Evolutionary conservation across 805 yeast genomes (phyloP).

Genomic region (Wickerhamiella musiphila): DNA sequence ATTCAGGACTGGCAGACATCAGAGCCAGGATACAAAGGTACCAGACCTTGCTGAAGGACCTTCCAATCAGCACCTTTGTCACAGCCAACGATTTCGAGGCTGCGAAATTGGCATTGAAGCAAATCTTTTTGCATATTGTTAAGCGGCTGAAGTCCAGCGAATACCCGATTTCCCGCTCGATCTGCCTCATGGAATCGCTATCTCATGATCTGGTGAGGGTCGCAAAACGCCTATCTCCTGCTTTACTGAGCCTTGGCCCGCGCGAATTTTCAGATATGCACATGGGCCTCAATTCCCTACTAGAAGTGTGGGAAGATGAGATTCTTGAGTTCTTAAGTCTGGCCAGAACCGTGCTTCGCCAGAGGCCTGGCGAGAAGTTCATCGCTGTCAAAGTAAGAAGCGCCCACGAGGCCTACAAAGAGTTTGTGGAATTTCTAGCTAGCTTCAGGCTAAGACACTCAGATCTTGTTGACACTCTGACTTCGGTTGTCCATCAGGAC

Average conservation of each 20-base stretch:
- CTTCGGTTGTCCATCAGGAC: neutral
- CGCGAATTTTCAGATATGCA: conserved; percentile 22
- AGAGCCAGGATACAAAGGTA: conserved; percentile 34
- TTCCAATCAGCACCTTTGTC: conserved; percentile 46
- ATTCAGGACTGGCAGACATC: conserved; percentile 48
- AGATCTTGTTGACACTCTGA: conserved; percentile 22
- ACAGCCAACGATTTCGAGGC: conserved; percentile 30
- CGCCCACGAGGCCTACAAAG: conserved; percentile 24
- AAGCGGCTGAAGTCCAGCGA: conserved; percentile 40
- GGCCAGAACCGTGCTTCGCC: conserved; percentile 59
- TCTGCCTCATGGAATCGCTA: conserved; percentile 48
- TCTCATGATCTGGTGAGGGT: conserved; percentile 37
- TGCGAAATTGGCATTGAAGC: conserved; percentile 29
- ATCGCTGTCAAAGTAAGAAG: conserved; percentile 44
- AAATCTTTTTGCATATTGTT: conserved; percentile 39
- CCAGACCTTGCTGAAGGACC: conserved; percentile 45
- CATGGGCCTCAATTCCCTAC: neutral
- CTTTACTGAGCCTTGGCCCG: conserved; percentile 30
- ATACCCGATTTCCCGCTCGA: conserved; percentile 49
- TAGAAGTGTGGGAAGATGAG: conserved; percentile 39
- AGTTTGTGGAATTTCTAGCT: conserved; percentile 28
- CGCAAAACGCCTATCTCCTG: conserved; percentile 23
- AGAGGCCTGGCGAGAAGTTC: conserved; percentile 53
- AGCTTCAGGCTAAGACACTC: conserved; percentile 38
- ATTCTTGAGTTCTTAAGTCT: conserved; percentile 45